These are phyloP conservation scores for Straminergon stramineum DNA, from an alignment of 225 moss, liverwort and hornwort genomes.

Conservation along the genomic window DNA sequence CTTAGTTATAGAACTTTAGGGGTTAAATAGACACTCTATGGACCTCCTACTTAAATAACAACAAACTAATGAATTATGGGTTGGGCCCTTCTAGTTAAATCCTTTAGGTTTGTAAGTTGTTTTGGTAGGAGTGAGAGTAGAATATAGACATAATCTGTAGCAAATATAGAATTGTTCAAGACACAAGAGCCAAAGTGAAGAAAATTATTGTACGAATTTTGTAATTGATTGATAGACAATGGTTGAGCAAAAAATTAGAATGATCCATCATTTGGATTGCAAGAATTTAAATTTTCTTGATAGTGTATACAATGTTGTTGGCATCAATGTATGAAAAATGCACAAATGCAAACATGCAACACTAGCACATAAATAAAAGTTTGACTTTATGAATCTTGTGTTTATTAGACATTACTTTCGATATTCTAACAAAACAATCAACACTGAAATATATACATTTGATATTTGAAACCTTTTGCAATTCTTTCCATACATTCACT, in stretches of 20 bases:
- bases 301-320: neutral
- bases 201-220: neutral
- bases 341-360: rapidly evolving
- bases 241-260: neutral
- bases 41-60: neutral
- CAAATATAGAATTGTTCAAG: neutral
- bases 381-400: neutral
- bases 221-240: neutral
- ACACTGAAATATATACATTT: neutral
- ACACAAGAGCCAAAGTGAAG: rapidly evolving
- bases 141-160: neutral
- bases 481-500: no score
- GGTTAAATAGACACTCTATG: rapidly evolving
- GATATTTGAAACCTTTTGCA: neutral
- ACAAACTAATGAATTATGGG: neutral
- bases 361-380: neutral
- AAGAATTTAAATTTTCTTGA: neutral
- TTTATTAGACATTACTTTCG: neutral
- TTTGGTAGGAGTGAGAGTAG: rapidly evolving
- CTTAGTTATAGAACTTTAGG: no score
- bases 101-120: rapidly evolving
- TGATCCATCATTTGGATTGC: rapidly evolving
- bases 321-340: neutral
- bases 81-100: rapidly evolving
- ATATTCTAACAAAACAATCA: neutral